Conservation (phyloP, 257 asterid species). For the Plantago ovata region DNA sequence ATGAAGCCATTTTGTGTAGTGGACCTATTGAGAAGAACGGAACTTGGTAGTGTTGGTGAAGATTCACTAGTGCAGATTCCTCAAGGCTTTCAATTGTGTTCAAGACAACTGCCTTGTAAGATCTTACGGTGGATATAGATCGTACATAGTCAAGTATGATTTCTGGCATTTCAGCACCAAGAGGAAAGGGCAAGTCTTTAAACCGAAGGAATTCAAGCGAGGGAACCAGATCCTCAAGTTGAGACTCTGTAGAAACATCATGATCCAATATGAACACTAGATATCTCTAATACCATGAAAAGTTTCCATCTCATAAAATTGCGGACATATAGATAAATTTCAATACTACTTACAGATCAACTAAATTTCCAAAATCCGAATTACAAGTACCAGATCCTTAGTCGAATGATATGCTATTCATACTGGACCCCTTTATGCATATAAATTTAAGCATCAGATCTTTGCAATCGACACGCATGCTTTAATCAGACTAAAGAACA, state of each 20-base stretch:
- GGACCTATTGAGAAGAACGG: slow-evolving; percentile 37
- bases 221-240: slow-evolving; percentile 28
- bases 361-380: too few relatives aligned
- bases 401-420: too few relatives aligned
- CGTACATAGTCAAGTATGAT: background rate
- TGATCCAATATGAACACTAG: slow-evolving; percentile 23
- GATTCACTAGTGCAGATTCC: slow-evolving; percentile 4
- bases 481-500: too few relatives aligned
- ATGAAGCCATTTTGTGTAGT: slow-evolving; percentile 24
- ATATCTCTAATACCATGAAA: too few relatives aligned
- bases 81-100: slow-evolving; percentile 32
- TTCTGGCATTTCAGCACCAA: background rate
- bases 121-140: background rate
- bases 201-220: slow-evolving; percentile 23
- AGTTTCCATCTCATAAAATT: too few relatives aligned
- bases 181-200: slow-evolving; percentile 22
- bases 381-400: too few relatives aligned
- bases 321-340: slow-evolving; percentile 21
- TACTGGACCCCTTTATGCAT: too few relatives aligned
- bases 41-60: slow-evolving; percentile 21
- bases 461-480: too few relatives aligned
- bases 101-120: slow-evolving; percentile 22
- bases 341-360: background rate
- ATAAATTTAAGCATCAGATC: too few relatives aligned
- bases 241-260: slow-evolving; percentile 23